phyloP scores from a whole-genome alignment of 345 rosid species.

The Moringa oleifera region DNA sequence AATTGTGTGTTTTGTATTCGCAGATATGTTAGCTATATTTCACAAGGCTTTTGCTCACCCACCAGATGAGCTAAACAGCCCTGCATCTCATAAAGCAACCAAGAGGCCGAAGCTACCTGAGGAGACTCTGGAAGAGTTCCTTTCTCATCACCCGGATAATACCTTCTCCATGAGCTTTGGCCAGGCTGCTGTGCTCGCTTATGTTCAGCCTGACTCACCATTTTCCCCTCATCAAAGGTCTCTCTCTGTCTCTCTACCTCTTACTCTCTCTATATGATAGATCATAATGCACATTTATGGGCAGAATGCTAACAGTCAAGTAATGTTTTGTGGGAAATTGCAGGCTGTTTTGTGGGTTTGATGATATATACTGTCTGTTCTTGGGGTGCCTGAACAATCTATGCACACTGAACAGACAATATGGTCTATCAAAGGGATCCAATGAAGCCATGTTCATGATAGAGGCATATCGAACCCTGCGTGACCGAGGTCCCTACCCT shows the following conservation, averaged over 20 bases:
- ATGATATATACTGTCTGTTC: slow-evolving; percentile 79
- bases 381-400: slow-evolving; percentile 68
- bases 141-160: slow-evolving; percentile 41
- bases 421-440: slow-evolving; percentile 66
- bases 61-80: slow-evolving; percentile 89
- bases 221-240: slow-evolving; percentile 51
- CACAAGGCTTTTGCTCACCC: slow-evolving; percentile 73
- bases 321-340: slow-evolving; percentile 4
- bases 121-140: slow-evolving; percentile 61
- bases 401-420: slow-evolving; percentile 54
- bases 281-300: too few relatives aligned
- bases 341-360: slow-evolving; percentile 77
- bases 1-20: too few relatives aligned
- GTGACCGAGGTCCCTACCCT: slow-evolving; percentile 96
- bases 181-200: slow-evolving; percentile 63
- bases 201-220: slow-evolving; percentile 32
- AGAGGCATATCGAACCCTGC: slow-evolving; percentile 78
- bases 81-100: slow-evolving; percentile 45
- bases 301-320: too few relatives aligned
- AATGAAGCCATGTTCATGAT: slow-evolving; percentile 79
- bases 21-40: slow-evolving; percentile 90
- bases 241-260: neutral
- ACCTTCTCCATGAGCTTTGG: slow-evolving; percentile 70
- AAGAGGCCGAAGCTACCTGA: slow-evolving; percentile 58
- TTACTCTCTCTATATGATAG: too few relatives aligned